A percentile compares a stretch with the other conserved stretches of the same genome.
phyloP scores from a whole-genome alignment of 2,329 filamentous ascomycete species.

The Penicillium sp. region DNA sequence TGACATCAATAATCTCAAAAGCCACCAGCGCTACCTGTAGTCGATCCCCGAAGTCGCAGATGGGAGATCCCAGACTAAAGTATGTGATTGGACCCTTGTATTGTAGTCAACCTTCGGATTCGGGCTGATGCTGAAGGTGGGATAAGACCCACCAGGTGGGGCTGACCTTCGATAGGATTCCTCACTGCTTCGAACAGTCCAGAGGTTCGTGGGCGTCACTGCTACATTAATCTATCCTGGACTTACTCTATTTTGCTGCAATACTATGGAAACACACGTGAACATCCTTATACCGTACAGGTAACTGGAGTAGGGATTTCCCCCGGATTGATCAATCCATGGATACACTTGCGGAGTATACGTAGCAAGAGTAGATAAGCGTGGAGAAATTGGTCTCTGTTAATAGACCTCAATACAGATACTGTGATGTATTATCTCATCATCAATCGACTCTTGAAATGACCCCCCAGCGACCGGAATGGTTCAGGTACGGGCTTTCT shows the following conservation, averaged over 20 bases:
- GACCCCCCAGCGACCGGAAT: not conserved
- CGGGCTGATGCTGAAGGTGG: not conserved
- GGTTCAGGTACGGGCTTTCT: not conserved
- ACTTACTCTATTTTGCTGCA: not conserved
- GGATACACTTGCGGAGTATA: too few species aligned
- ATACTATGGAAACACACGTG: not conserved
- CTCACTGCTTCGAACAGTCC: not conserved
- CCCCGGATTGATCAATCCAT: not conserved
- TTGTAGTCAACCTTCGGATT: not conserved
- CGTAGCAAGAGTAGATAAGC: too few species aligned
- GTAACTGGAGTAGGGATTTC: not conserved
- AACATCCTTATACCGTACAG: too few species aligned
- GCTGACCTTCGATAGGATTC: not conserved
- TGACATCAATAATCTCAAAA: conserved; percentile 1
- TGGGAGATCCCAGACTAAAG: not conserved
- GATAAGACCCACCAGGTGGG: conserved; percentile 7
- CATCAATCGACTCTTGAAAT: not conserved
- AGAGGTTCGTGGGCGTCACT: not conserved
- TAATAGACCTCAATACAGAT: not conserved
- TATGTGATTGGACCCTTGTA: not conserved
- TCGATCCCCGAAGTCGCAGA: not conserved
- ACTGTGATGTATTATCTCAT: not conserved
- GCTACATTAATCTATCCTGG: not conserved
- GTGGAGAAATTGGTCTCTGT: not conserved
- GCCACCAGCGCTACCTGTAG: not conserved